Evolutionary conservation across 768 basidiomycete species (phyloP).

Genomic region (Boletellus ananas): DNA sequence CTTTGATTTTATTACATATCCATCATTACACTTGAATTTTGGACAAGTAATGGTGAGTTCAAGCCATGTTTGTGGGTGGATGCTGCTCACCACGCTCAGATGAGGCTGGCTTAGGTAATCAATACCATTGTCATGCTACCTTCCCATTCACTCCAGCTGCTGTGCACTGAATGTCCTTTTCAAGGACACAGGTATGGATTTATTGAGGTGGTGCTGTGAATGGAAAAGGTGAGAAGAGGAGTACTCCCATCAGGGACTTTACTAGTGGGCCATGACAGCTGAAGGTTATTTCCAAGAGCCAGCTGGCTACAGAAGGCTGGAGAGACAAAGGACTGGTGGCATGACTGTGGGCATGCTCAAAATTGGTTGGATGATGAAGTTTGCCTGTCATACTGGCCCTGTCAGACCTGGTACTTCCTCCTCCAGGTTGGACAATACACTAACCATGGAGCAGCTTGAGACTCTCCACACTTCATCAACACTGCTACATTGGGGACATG

Average conservation of each 20-base stretch:
- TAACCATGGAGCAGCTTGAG: conserved; percentile 26
- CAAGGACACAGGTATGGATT: conserved; percentile 21
- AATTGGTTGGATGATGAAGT: conserved; percentile 7
- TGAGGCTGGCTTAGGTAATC: neutral
- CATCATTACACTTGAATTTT: too few relatives aligned
- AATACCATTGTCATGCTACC: neutral
- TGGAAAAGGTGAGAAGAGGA: conserved; percentile 31
- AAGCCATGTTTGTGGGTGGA: neutral
- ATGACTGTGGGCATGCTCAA: conserved; percentile 4
- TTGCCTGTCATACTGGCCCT: conserved; percentile 23
- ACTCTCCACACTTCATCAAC: conserved; percentile 22
- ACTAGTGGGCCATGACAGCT: conserved; percentile 29
- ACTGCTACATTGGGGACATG: conserved; percentile 19
- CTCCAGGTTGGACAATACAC: conserved; percentile 28
- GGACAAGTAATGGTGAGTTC: too few relatives aligned
- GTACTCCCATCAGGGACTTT: conserved; percentile 25
- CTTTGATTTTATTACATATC: too few relatives aligned
- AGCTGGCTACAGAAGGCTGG: conserved; percentile 25
- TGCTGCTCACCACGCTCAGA: neutral
- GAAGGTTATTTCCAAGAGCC: conserved; percentile 32
- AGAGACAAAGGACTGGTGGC: conserved; percentile 14
- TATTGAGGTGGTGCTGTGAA: conserved; percentile 21
- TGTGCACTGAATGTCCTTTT: conserved; percentile 18
- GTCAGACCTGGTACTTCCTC: conserved; percentile 15
- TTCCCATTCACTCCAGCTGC: too few relatives aligned